A percentile compares a stretch with the other conserved stretches of the same genome.
These are phyloP conservation scores for Mollisiaceae sp. DNA, from an alignment of 2,329 filamentous ascomycete genomes.

Conservation along the genomic window DNA sequence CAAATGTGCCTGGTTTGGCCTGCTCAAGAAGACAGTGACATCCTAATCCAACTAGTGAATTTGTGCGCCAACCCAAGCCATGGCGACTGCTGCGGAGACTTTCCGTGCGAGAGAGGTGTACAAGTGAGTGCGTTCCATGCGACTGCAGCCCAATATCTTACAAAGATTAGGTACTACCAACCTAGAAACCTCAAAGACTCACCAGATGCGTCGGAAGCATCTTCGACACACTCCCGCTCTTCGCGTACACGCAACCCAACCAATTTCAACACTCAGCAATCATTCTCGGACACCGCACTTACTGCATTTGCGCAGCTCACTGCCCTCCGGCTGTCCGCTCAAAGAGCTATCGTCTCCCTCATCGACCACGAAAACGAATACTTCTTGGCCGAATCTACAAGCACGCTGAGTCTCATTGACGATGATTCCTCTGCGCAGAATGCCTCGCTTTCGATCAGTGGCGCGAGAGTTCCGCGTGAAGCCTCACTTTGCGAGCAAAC, in stretches of 20 bases:
- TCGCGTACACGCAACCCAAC: not conserved
- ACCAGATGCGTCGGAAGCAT: constrained; percentile 6
- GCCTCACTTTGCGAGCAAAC: constrained; percentile 39
- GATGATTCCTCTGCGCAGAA: constrained; percentile 30
- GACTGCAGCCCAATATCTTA: not conserved
- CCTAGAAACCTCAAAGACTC: constrained; percentile 17
- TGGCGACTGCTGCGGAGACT: constrained; percentile 8
- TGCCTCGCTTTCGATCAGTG: constrained; percentile 33
- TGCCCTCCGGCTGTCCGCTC: constrained; percentile 51
- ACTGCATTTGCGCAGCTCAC: constrained; percentile 54
- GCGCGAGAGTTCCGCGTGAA: constrained; percentile 27
- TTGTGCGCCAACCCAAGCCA: not conserved
- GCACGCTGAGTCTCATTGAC: constrained; percentile 44
- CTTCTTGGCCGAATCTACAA: constrained; percentile 49
- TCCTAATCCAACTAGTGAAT: not conserved
- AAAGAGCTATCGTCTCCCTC: constrained; percentile 52
- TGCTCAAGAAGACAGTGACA: not conserved
- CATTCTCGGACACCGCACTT: constrained; percentile 50
- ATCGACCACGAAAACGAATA: constrained; percentile 37
- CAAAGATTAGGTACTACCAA: constrained; percentile 32
- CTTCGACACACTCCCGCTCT: not conserved
- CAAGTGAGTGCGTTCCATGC: not conserved
- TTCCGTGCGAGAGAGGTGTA: constrained; percentile 7
- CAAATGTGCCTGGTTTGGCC: not conserved
- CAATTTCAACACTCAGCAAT: constrained; percentile 28